These are phyloP conservation scores for Ophiostoma tasmaniense DNA, from an alignment of 2,329 filamentous ascomycete genomes.

Conservation along the genomic window DNA sequence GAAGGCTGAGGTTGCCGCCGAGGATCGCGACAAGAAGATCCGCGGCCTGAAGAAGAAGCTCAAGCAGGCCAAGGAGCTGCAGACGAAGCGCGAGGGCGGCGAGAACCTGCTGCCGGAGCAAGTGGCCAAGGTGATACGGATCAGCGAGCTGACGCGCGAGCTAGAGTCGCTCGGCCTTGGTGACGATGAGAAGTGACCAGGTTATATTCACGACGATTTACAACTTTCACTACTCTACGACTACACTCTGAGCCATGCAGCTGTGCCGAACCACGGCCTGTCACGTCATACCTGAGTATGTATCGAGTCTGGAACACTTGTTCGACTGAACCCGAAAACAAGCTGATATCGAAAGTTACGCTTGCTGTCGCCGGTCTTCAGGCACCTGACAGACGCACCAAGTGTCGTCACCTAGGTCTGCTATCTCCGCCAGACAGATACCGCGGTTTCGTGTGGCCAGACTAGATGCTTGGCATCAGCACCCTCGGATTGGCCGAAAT, in stretches of 20 bases:
- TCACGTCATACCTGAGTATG: background rate
- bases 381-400: background rate
- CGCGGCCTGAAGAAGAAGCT: conserved; percentile 90
- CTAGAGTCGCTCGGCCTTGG: conserved; percentile 80
- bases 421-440: background rate
- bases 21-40: conserved; percentile 84
- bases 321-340: background rate
- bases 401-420: background rate
- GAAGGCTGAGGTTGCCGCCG: conserved; percentile 25
- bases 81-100: conserved; percentile 83
- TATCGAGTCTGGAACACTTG: background rate
- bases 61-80: conserved; percentile 82
- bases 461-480: background rate
- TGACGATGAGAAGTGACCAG: conserved; percentile 43
- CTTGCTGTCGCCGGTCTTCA: background rate
- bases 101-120: conserved; percentile 82
- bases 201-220: background rate
- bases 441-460: background rate
- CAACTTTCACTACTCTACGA: background rate
- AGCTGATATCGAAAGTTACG: background rate
- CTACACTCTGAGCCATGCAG: background rate
- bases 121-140: conserved; percentile 94
- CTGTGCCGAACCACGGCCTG: background rate
- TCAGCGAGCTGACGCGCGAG: conserved; percentile 85
- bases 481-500: conserved; percentile 1